These are phyloP conservation scores for Polyporus arcularius DNA, from an alignment of 768 basidiomycete genomes.

Conservation along the genomic window DNA sequence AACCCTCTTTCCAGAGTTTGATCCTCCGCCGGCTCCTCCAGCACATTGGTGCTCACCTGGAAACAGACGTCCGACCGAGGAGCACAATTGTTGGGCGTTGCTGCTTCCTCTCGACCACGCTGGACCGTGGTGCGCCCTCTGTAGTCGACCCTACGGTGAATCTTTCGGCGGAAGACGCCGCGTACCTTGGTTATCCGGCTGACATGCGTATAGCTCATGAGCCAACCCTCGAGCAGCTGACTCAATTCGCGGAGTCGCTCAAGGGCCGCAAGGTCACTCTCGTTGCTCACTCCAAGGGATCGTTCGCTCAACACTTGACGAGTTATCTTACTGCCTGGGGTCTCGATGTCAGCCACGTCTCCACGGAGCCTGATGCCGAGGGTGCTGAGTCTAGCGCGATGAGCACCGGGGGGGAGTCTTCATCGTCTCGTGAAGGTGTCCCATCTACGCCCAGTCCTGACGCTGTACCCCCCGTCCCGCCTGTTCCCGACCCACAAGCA, in stretches of 20 bases:
- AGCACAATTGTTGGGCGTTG: slow-evolving; percentile 49
- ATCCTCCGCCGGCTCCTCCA: slow-evolving; percentile 62
- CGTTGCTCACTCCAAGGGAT: slow-evolving; percentile 83
- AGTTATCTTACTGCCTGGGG: slow-evolving; percentile 95
- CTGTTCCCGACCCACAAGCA: slow-evolving; percentile 9
- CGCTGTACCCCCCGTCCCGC: slow-evolving; percentile 8
- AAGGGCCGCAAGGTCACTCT: slow-evolving; percentile 82
- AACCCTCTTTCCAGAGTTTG: slow-evolving; percentile 48
- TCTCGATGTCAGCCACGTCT: slow-evolving; percentile 85
- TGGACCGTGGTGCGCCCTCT: slow-evolving; percentile 61
- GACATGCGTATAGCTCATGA: slow-evolving; percentile 61
- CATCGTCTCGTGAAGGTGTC: not conserved
- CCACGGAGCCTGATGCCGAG: slow-evolving; percentile 58
- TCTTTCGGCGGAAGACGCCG: slow-evolving; percentile 48
- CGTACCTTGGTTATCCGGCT: slow-evolving; percentile 43
- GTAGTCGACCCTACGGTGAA: slow-evolving; percentile 39
- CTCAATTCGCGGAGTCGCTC: slow-evolving; percentile 76
- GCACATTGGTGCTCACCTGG: slow-evolving; percentile 53
- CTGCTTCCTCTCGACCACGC: slow-evolving; percentile 64
- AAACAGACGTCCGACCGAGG: slow-evolving; percentile 43
- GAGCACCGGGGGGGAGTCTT: not conserved
- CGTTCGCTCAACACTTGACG: slow-evolving; percentile 91
- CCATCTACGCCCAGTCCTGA: not conserved
- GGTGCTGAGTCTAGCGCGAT: slow-evolving; percentile 25
- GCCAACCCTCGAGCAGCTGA: slow-evolving; percentile 78